Percentiles rank a stretch among this genome's conserved stretches.
Conservation (phyloP, 768 basidiomycete genomes). For the Pulveroboletus frians region DNA sequence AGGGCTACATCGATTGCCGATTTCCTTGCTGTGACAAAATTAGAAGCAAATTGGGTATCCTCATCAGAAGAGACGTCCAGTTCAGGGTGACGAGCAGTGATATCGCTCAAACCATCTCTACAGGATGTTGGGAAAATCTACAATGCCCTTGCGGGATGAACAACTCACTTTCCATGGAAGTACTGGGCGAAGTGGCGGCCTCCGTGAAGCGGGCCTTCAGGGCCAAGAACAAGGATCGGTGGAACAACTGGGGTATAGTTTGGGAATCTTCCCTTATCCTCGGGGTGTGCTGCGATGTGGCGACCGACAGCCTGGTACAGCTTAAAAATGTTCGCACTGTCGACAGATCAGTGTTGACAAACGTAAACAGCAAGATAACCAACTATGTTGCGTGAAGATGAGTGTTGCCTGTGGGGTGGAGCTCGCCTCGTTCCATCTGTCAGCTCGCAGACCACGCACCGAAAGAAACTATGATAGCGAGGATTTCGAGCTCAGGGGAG, state of each 20-base stretch:
- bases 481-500: conserved; percentile 77
- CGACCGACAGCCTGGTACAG: conserved; percentile 61
- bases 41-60: conserved; percentile 31
- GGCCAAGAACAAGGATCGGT: conserved; percentile 63
- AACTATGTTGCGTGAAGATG: conserved; percentile 56
- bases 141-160: neutral
- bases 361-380: conserved; percentile 21
- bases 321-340: conserved; percentile 70
- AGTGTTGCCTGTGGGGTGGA: conserved; percentile 55
- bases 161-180: conserved; percentile 70
- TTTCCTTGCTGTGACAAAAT: conserved; percentile 42
- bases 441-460: conserved; percentile 39
- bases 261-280: conserved; percentile 51
- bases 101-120: conserved; percentile 68
- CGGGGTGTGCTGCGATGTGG: conserved; percentile 53
- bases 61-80: conserved; percentile 33
- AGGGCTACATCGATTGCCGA: conserved; percentile 52
- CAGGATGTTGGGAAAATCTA: neutral
- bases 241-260: conserved; percentile 49
- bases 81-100: conserved; percentile 61
- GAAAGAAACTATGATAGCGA: conserved; percentile 71
- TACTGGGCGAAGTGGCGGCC: conserved; percentile 72
- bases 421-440: neutral
- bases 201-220: conserved; percentile 63
- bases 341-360: neutral